These are phyloP conservation scores for Trichoderma semiorbis DNA, from an alignment of 2,329 filamentous ascomycete genomes.

Conservation along the genomic window DNA sequence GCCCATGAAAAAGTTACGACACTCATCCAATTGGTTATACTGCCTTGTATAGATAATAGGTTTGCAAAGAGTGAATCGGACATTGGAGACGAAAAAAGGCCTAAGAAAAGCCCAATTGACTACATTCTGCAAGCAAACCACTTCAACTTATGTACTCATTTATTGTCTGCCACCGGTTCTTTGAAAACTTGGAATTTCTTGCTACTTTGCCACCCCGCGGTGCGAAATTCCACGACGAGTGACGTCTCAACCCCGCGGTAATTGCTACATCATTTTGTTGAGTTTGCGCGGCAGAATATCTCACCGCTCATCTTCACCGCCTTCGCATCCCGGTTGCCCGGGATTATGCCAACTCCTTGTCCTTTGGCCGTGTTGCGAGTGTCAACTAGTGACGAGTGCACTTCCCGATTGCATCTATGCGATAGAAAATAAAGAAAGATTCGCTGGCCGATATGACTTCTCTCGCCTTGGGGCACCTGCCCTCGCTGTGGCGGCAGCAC, in stretches of 20 bases:
- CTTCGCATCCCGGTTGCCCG: slow-evolving; percentile 3
- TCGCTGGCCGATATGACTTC: slow-evolving; percentile 38
- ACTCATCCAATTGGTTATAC: not conserved
- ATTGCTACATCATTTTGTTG: not conserved
- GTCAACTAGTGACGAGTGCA: not conserved
- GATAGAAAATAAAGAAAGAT: not conserved
- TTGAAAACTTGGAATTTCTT: not conserved
- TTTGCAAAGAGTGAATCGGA: not conserved
- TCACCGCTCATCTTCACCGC: slow-evolving; percentile 23
- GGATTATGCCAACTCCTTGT: not conserved
- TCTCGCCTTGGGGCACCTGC: slow-evolving; percentile 44
- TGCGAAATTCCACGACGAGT: slow-evolving; percentile 8
- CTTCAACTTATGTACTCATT: not conserved
- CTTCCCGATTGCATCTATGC: slow-evolving; percentile 6
- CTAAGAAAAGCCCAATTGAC: not conserved
- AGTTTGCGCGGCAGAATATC: slow-evolving; percentile 22
- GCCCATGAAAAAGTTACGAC: not conserved
- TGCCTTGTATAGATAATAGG: not conserved
- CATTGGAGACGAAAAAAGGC: not conserved
- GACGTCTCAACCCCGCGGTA: slow-evolving; percentile 15
- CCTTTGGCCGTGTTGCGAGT: not conserved
- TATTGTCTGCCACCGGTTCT: not conserved
- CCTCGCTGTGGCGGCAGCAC: slow-evolving; percentile 67
- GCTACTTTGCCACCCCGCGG: slow-evolving; percentile 15
- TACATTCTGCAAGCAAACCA: not conserved